A percentile compares a stretch with the other conserved stretches of the same genome.
Evolutionary conservation across 106 monocot genomes (phyloP).

Genomic region (Dendrobium officinale): DNA sequence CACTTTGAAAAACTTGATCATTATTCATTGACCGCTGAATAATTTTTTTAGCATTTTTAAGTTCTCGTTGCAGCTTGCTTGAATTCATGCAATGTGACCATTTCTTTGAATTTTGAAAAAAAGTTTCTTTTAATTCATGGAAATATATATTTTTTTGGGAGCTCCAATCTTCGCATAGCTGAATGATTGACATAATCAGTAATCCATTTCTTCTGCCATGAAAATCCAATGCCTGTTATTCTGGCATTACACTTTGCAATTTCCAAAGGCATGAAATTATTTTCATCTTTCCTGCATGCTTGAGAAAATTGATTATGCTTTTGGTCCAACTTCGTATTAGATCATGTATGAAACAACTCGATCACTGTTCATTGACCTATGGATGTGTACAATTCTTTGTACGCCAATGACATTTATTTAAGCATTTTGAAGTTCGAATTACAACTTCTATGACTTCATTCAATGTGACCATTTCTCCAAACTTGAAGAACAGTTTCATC

Average conservation of each 20-base stretch:
- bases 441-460: not conserved
- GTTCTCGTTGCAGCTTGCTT: too few relatives aligned
- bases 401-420: not conserved
- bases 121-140: too few relatives aligned
- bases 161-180: not conserved
- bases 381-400: not conserved
- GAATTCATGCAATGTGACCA: too few relatives aligned
- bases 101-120: too few relatives aligned
- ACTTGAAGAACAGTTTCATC: not conserved
- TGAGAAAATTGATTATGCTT: not conserved
- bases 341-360: too few relatives aligned
- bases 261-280: not conserved
- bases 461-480: not conserved
- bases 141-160: not conserved
- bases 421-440: not conserved
- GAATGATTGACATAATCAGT: not conserved
- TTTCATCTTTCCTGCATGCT: not conserved
- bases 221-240: not conserved
- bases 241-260: not conserved
- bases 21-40: too few relatives aligned
- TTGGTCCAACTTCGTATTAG: not conserved
- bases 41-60: too few relatives aligned
- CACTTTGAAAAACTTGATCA: too few relatives aligned
- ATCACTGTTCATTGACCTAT: too few relatives aligned
- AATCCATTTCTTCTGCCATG: not conserved